Percentiles rank a stretch among this genome's conserved stretches.
Conservation (phyloP, 208 protist genomes). For the Acanthamoeba rhysodes region DNA sequence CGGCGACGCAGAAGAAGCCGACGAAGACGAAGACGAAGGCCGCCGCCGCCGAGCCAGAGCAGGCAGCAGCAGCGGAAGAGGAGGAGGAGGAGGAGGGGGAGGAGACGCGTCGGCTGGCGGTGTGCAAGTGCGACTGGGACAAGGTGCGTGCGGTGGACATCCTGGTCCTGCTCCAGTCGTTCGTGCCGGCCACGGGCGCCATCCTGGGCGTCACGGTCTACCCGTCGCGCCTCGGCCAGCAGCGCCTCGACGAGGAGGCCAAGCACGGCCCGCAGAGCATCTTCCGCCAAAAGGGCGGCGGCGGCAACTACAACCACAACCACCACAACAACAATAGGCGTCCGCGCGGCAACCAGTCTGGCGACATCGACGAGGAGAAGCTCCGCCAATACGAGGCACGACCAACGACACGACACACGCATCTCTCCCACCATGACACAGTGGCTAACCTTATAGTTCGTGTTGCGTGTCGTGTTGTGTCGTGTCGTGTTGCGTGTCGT, state of each 20-base stretch:
- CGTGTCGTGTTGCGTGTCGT: not conserved
- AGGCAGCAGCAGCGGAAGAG: not conserved
- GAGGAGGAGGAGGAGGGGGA: conserved; percentile 80
- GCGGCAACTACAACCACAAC: not conserved
- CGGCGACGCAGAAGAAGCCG: not conserved
- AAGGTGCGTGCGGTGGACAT: conserved; percentile 94
- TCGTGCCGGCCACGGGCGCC: conserved; percentile 95
- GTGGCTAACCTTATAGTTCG: too few species aligned
- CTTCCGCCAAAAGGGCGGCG: conserved; percentile 88
- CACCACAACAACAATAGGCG: not conserved
- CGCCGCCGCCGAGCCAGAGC: not conserved
- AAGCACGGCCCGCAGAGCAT: conserved; percentile 90
- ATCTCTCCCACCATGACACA: not conserved
- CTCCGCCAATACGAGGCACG: conserved; percentile 78
- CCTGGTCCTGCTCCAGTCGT: conserved; percentile 96
- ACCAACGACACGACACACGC: not conserved
- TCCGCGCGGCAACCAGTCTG: conserved; percentile 89
- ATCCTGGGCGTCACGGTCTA: conserved; percentile 95
- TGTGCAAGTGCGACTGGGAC: conserved; percentile 98
- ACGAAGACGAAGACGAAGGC: not conserved
- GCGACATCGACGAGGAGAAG: conserved; percentile 94
- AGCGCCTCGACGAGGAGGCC: conserved; percentile 93
- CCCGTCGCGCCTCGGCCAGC: conserved; percentile 96
- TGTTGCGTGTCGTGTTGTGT: too few species aligned
- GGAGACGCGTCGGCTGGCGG: conserved; percentile 93